Evolutionary conservation across 1,139 yeast genomes (phyloP).

Genomic region (Petasospora fabianii): DNA sequence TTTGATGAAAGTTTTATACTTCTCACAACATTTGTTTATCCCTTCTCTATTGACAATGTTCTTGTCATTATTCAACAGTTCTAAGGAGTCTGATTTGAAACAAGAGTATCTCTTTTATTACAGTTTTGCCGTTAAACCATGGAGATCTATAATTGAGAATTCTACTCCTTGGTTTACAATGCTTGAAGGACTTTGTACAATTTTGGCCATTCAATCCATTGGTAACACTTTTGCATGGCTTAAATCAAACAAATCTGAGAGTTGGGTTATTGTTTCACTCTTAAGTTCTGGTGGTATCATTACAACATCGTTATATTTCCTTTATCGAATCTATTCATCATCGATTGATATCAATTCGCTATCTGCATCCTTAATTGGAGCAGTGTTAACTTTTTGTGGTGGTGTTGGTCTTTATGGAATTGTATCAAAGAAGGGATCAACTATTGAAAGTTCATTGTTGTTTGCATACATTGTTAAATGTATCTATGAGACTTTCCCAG

Average conservation of each 20-base stretch:
- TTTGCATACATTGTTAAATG: conserved; percentile 92
- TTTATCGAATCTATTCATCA: conserved; percentile 78
- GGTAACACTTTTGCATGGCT: conserved; percentile 82
- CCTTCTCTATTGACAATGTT: conserved; percentile 79
- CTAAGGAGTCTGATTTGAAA: conserved; percentile 19
- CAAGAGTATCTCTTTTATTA: conserved; percentile 29
- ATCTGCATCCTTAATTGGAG: conserved; percentile 82
- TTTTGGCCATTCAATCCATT: conserved; percentile 82
- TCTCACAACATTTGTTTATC: conserved; percentile 74
- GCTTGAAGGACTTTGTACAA: conserved; percentile 88
- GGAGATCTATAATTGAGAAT: conserved; percentile 69
- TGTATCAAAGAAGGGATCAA: conserved; percentile 77
- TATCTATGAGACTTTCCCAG: conserved; percentile 86
- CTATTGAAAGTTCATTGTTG: conserved; percentile 79
- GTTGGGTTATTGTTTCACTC: conserved; percentile 78
- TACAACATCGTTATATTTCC: conserved; percentile 71
- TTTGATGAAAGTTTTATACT: conserved; percentile 60
- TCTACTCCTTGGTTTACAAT: conserved; percentile 87
- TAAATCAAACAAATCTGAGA: conserved; percentile 48
- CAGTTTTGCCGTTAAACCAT: conserved; percentile 44
- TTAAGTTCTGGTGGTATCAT: conserved; percentile 72
- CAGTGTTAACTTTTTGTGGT: conserved; percentile 70
- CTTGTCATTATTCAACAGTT: conserved; percentile 48
- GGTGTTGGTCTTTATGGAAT: conserved; percentile 83
- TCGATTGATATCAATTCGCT: conserved; percentile 64